A percentile compares a stretch with the other conserved stretches of the same genome.
phyloP scores from a whole-genome alignment of 495 filamentous ascomycete genomes.

The Xylaria grammica region DNA sequence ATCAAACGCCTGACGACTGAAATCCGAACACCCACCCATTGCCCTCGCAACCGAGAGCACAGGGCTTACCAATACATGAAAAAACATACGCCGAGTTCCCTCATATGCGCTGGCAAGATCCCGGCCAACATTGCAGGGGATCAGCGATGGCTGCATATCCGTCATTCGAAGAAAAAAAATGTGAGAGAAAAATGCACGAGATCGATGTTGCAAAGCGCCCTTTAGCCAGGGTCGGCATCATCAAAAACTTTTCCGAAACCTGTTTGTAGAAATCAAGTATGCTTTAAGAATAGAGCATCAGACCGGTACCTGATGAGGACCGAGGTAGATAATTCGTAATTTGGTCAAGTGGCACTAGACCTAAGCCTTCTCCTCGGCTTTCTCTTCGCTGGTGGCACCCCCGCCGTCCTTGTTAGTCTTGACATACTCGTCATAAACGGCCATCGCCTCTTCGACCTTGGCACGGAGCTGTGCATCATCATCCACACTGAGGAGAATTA shows the following conservation, averaged over 20 bases:
- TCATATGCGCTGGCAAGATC: conserved; percentile 30
- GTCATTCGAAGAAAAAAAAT: conserved; percentile 26
- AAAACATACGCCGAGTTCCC: conserved; percentile 27
- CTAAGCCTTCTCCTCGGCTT: conserved; percentile 63
- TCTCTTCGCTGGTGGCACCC: conserved; percentile 57
- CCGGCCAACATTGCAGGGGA: conserved; percentile 30
- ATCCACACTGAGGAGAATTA: conserved; percentile 66
- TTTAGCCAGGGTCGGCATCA: conserved; percentile 43
- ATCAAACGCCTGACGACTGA: conserved; percentile 41
- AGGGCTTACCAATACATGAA: conserved; percentile 47
- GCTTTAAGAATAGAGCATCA: conserved; percentile 33
- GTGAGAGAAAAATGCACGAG: conserved; percentile 33
- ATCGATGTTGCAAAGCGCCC: conserved; percentile 47
- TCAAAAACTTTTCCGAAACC: conserved; percentile 54
- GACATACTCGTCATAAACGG: conserved; percentile 97
- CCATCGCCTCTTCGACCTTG: conserved; percentile 97
- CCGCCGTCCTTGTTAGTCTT: conserved; percentile 70
- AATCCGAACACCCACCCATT: conserved; percentile 36
- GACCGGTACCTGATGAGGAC: conserved; percentile 21
- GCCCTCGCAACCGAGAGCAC: conserved; percentile 34
- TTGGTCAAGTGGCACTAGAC: conserved; percentile 1
- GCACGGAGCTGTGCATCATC: conserved; percentile 86
- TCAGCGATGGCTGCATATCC: conserved; percentile 22
- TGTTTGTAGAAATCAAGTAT: conserved; percentile 41
- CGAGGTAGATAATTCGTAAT: conserved; percentile 15